Evolutionary conservation across 148 eudicot genomes (phyloP).

Genomic region (Rhododendron simsii): DNA sequence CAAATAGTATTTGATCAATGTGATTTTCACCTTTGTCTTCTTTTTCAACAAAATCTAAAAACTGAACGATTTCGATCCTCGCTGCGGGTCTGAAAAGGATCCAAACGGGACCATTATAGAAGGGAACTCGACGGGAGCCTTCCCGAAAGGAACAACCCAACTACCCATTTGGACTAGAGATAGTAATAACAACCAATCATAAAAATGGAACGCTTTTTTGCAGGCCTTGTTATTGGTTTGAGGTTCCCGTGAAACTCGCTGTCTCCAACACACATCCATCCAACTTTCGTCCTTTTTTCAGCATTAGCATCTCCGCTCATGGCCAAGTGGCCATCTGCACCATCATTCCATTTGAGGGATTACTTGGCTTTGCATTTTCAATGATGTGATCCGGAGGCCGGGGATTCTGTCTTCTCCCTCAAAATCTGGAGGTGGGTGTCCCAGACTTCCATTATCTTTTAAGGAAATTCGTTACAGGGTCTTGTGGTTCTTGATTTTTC

Average conservation of each 20-base stretch:
- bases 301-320: slow-evolving; percentile 6
- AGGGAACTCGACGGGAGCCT: no score
- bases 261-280: background rate
- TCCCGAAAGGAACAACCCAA: background rate
- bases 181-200: slow-evolving; percentile 8
- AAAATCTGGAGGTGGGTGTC: slow-evolving; percentile 26
- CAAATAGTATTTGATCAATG: no score
- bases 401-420: slow-evolving; percentile 10
- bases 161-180: background rate
- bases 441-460: background rate
- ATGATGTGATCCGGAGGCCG: background rate
- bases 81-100: no score
- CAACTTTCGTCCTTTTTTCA: background rate
- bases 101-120: no score
- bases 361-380: slow-evolving; percentile 5
- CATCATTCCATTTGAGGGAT: background rate
- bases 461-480: slow-evolving; percentile 6
- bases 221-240: slow-evolving; percentile 6
- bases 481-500: slow-evolving; percentile 10
- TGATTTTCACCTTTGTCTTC: no score
- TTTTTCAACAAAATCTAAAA: no score
- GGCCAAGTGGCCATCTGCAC: background rate
- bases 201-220: background rate
- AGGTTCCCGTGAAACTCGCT: slow-evolving; percentile 12
- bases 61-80: no score